phyloP scores from a whole-genome alignment of 2,329 filamentous ascomycete genomes.

The Penicillium sclerotigenum region DNA sequence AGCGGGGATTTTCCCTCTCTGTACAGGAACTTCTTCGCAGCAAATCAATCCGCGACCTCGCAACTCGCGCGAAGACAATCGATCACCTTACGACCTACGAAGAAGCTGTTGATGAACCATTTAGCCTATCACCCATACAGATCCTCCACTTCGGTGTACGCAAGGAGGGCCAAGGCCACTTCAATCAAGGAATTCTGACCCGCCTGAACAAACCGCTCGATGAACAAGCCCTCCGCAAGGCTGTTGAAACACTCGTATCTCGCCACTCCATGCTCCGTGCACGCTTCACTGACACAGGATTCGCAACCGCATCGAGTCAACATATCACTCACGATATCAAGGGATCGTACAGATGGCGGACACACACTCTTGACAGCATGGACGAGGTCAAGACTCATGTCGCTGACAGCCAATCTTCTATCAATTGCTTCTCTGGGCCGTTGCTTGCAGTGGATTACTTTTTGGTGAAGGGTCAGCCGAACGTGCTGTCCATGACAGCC shows the following conservation, averaged over 20 bases:
- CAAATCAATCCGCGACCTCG: conserved; percentile 45
- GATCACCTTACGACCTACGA: conserved; percentile 34
- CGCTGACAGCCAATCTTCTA: conserved; percentile 31
- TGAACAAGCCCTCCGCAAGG: conserved; percentile 22
- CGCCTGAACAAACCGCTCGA: conserved; percentile 29
- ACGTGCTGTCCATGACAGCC: conserved; percentile 35
- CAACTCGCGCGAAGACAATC: conserved; percentile 30
- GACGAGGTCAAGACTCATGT: conserved; percentile 26
- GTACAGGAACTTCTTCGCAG: conserved; percentile 50
- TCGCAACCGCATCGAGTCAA: conserved; percentile 24
- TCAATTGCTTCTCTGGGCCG: conserved; percentile 39
- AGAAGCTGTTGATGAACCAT: conserved; percentile 31
- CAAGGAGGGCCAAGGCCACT: conserved; percentile 35
- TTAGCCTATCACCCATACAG: conserved; percentile 39
- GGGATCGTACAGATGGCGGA: conserved; percentile 28
- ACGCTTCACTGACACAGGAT: conserved; percentile 26
- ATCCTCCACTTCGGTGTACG: conserved; percentile 38
- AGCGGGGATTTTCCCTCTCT: conserved; percentile 44
- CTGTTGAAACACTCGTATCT: conserved; percentile 32
- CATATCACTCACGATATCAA: conserved; percentile 30
- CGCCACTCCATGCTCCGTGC: conserved; percentile 41
- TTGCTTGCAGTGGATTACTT: conserved; percentile 45
- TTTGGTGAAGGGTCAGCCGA: conserved; percentile 30
- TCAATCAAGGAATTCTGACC: conserved; percentile 40
- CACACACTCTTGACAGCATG: conserved; percentile 19